Evolutionary conservation across 768 basidiomycete species (phyloP).

Genomic region (Amanita brunnescens): DNA sequence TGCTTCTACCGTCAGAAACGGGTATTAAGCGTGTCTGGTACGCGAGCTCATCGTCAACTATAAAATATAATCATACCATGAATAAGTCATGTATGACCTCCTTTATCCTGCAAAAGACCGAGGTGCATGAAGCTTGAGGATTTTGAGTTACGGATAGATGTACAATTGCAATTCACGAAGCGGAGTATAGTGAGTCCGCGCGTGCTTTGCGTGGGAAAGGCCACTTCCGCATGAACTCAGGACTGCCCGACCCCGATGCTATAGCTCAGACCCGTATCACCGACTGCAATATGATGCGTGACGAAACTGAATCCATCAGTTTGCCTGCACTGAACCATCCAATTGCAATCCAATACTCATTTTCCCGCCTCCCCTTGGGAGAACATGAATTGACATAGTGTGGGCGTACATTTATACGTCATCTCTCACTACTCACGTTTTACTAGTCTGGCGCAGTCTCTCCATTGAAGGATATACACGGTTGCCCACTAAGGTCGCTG

Average conservation of each 20-base stretch:
- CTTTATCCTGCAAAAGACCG: too few species aligned
- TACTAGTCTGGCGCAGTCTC: conserved; percentile 41
- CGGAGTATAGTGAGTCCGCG: conserved; percentile 74
- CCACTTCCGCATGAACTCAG: conserved; percentile 35
- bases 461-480: conserved; percentile 51
- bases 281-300: too few species aligned
- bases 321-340: too few species aligned
- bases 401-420: conserved; percentile 24
- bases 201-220: conserved; percentile 64
- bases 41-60: too few species aligned
- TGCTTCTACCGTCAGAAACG: conserved; percentile 72
- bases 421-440: conserved; percentile 5
- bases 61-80: too few species aligned
- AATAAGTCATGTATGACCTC: too few species aligned
- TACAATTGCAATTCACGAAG: conserved; percentile 72
- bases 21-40: too few species aligned
- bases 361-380: too few species aligned
- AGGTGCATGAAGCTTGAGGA: too few species aligned
- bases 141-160: too few species aligned
- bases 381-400: conserved; percentile 45
- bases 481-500: conserved; percentile 52
- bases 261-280: too few species aligned
- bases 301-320: too few species aligned
- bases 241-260: conserved; percentile 28
- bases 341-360: conserved; percentile 61